Conservation (phyloP, 257 asterid species). For the Ballota nigra region DNA sequence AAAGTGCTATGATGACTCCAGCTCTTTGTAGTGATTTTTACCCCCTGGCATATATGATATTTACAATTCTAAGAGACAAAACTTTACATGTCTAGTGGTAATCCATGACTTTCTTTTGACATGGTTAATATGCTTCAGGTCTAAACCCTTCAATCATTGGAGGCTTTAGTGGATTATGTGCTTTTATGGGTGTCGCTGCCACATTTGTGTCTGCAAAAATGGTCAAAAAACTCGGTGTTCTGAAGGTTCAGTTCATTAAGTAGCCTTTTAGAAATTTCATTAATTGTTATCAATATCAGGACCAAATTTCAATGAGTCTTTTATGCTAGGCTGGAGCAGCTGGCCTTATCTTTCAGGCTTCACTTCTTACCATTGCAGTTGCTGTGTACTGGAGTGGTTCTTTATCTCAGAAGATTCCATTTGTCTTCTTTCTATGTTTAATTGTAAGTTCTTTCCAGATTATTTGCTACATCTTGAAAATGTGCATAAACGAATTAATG, state of each 20-base stretch:
- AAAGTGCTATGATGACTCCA: not conserved
- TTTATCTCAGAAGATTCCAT: constrained; percentile 60
- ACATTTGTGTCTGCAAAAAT: constrained; percentile 80
- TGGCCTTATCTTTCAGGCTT: constrained; percentile 86
- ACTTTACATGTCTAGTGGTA: not conserved
- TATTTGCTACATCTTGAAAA: not conserved
- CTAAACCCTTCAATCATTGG: constrained; percentile 87
- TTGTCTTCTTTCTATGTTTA: constrained; percentile 68
- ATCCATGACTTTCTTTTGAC: not conserved
- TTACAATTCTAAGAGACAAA: not conserved
- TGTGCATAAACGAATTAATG: constrained; percentile 11
- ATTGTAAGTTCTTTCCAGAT: constrained; percentile 58
- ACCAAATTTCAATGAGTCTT: constrained; percentile 26
- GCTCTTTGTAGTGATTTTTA: not conserved
- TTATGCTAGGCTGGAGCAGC: constrained; percentile 90
- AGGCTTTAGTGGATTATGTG: constrained; percentile 86
- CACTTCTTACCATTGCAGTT: constrained; percentile 75
- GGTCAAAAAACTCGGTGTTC: constrained; percentile 73
- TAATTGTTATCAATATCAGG: constrained; percentile 7
- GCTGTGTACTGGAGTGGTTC: constrained; percentile 81
- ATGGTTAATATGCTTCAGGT: constrained; percentile 50
- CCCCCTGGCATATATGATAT: not conserved
- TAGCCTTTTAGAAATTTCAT: not conserved
- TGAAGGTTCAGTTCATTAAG: constrained; percentile 49
- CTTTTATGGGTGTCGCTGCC: constrained; percentile 92